These are phyloP conservation scores for Hymenoscyphus fraxineus DNA, from an alignment of 2,329 filamentous ascomycete genomes.

Conservation along the genomic window DNA sequence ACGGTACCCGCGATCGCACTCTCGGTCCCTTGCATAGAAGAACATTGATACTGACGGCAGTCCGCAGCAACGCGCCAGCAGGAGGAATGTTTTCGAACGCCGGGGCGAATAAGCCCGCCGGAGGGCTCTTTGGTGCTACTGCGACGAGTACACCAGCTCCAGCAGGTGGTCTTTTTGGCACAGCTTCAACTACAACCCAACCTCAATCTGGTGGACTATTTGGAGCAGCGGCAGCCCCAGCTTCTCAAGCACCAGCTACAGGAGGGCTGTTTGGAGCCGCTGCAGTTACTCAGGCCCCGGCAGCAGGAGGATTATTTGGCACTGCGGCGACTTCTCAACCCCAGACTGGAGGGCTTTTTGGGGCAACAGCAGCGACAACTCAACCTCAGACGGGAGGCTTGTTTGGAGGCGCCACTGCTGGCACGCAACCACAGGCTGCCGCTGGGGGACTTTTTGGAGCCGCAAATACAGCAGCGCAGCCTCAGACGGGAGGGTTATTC, in stretches of 20 bases:
- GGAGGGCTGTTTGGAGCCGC: conserved; percentile 36
- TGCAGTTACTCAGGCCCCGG: conserved; percentile 19
- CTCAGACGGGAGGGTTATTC: conserved; percentile 31
- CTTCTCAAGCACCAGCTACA: conserved; percentile 18
- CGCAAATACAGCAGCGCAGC: conserved; percentile 18
- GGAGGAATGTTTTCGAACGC: conserved; percentile 35
- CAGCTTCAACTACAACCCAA: conserved; percentile 16
- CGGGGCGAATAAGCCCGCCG: conserved; percentile 29
- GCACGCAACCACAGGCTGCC: conserved; percentile 26
- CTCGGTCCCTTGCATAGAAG: conserved; percentile 27
- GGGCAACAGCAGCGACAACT: conserved; percentile 24
- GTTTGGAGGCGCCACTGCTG: conserved; percentile 32
- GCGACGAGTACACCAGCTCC: conserved; percentile 15
- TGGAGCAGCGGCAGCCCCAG: conserved; percentile 25
- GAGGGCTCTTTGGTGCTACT: conserved; percentile 31
- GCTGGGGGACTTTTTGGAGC: conserved; percentile 36
- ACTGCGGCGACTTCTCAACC: conserved; percentile 19
- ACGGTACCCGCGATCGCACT: background rate
- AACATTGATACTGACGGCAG: conserved; percentile 17
- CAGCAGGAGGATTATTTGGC: conserved; percentile 33
- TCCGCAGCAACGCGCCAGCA: conserved; percentile 27
- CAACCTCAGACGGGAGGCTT: conserved; percentile 28
- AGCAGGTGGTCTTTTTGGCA: conserved; percentile 32
- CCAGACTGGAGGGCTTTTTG: conserved; percentile 30
- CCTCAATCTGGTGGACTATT: conserved; percentile 28